These are phyloP conservation scores for Beta lomatogona DNA, from an alignment of 179 eudicot genomes.

Conservation along the genomic window DNA sequence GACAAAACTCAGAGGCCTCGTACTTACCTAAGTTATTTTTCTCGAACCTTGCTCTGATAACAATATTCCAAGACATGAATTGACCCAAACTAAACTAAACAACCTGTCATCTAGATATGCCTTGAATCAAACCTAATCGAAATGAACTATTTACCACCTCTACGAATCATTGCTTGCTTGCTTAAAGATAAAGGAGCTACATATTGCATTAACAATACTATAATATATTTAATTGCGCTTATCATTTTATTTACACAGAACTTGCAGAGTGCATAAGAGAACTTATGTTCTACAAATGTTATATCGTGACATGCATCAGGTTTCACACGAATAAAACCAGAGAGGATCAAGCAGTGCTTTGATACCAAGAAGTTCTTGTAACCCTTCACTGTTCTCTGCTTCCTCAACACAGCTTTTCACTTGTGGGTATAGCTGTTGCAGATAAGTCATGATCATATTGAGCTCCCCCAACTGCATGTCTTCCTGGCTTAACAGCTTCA, in stretches of 20 bases:
- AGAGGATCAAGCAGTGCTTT: slow-evolving; percentile 66
- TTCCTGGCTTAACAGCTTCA: slow-evolving; percentile 46
- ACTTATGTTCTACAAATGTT: not conserved
- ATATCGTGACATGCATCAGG: slow-evolving; percentile 9
- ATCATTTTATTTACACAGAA: not conserved
- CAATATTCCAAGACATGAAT: too few relatives aligned
- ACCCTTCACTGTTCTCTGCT: slow-evolving; percentile 33
- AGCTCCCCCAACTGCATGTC: slow-evolving; percentile 46
- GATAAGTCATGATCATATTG: slow-evolving; percentile 38
- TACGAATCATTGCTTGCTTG: too few relatives aligned
- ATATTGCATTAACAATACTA: not conserved
- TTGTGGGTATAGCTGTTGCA: slow-evolving; percentile 53
- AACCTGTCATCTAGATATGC: too few relatives aligned
- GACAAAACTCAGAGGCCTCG: too few relatives aligned
- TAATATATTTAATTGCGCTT: not conserved
- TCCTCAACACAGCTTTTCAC: slow-evolving; percentile 52
- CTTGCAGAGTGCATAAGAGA: not conserved
- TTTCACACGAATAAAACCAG: slow-evolving; percentile 41
- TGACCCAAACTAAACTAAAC: too few relatives aligned
- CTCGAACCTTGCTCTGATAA: too few relatives aligned
- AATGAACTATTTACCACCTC: too few relatives aligned
- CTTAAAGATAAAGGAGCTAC: too few relatives aligned
- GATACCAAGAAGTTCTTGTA: slow-evolving; percentile 43
- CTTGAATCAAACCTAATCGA: too few relatives aligned
- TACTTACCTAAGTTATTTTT: too few relatives aligned